Evolutionary conservation across 2,329 filamentous ascomycete species (phyloP).

Genomic region (Rosellinia necatrix): DNA sequence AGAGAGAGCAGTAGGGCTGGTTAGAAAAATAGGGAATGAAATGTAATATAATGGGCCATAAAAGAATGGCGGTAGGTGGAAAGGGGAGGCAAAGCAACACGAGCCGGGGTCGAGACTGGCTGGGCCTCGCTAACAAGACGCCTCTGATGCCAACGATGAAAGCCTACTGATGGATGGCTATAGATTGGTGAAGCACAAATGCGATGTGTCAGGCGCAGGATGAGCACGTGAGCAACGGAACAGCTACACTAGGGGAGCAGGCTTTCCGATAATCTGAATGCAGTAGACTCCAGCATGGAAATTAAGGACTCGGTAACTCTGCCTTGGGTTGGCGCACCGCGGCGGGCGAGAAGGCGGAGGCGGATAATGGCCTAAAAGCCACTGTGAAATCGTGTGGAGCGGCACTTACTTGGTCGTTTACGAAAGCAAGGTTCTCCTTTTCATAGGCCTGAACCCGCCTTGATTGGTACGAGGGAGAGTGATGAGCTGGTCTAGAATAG

Average conservation of each 20-base stretch:
- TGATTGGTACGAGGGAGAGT: conserved; percentile 5
- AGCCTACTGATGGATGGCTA: conserved; percentile 9
- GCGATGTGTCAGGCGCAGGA: conserved; percentile 1
- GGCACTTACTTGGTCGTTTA: conserved; percentile 8
- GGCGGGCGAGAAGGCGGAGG: conserved; percentile 1
- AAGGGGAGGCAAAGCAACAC: not conserved
- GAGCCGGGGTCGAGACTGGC: conserved; percentile 7
- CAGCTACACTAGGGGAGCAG: conserved; percentile 6
- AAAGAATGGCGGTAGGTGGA: not conserved
- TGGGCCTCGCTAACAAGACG: not conserved
- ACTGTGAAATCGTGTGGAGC: conserved; percentile 18
- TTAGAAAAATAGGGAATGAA: not conserved
- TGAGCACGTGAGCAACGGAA: not conserved
- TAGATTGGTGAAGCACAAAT: conserved; percentile 13
- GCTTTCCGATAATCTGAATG: conserved; percentile 11
- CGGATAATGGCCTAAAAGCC: conserved; percentile 6
- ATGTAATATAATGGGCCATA: conserved; percentile 7
- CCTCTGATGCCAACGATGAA: not conserved
- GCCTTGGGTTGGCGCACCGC: conserved; percentile 3
- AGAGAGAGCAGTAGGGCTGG: conserved; percentile 2
- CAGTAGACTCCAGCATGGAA: conserved; percentile 15
- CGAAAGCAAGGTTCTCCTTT: conserved; percentile 17
- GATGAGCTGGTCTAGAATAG: conserved; percentile 1
- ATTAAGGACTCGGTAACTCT: conserved; percentile 2
- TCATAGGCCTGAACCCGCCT: conserved; percentile 1